Percentiles rank a stretch among this genome's conserved stretches.
These are phyloP conservation scores for Kwoniella dendrophila DNA, from an alignment of 768 basidiomycete genomes.

Conservation along the genomic window DNA sequence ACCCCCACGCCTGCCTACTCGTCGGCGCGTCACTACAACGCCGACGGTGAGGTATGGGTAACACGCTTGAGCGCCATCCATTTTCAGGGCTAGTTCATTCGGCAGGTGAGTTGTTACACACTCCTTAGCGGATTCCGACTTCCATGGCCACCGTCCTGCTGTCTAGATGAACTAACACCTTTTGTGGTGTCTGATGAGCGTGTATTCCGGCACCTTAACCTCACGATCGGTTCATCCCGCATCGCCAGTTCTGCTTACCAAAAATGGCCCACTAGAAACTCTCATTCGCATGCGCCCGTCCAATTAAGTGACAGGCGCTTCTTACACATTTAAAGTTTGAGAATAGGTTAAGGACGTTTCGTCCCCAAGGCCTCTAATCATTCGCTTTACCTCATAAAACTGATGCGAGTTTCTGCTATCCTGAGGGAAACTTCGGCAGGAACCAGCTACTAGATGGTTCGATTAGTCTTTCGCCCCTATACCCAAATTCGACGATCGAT, in stretches of 20 bases:
- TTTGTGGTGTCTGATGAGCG: conserved; percentile 83
- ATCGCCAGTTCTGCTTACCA: conserved; percentile 34
- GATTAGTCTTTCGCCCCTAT: conserved; percentile 96
- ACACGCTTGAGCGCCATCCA: conserved; percentile 85
- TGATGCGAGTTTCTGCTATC: conserved; percentile 68
- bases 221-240: conserved; percentile 71
- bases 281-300: conserved; percentile 61
- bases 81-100: conserved; percentile 90
- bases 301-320: conserved; percentile 60
- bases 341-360: conserved; percentile 85
- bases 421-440: conserved; percentile 86
- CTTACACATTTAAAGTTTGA: conserved; percentile 73
- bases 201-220: conserved; percentile 69
- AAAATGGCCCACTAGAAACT: conserved; percentile 73
- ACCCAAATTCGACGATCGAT: conserved; percentile 94
- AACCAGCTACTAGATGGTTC: conserved; percentile 91
- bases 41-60: conserved; percentile 81
- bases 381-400: conserved; percentile 67
- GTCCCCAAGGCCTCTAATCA: conserved; percentile 89
- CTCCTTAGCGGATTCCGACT: conserved; percentile 83
- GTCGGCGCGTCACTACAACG: conserved; percentile 67
- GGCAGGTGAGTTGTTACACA: conserved; percentile 88
- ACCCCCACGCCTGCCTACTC: conserved; percentile 67
- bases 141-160: conserved; percentile 87
- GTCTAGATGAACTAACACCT: conserved; percentile 85